Percentiles rank a stretch among this genome's conserved stretches.
phyloP scores from a whole-genome alignment of 495 filamentous ascomycete genomes.

The Saxophila tyrrhenica region DNA sequence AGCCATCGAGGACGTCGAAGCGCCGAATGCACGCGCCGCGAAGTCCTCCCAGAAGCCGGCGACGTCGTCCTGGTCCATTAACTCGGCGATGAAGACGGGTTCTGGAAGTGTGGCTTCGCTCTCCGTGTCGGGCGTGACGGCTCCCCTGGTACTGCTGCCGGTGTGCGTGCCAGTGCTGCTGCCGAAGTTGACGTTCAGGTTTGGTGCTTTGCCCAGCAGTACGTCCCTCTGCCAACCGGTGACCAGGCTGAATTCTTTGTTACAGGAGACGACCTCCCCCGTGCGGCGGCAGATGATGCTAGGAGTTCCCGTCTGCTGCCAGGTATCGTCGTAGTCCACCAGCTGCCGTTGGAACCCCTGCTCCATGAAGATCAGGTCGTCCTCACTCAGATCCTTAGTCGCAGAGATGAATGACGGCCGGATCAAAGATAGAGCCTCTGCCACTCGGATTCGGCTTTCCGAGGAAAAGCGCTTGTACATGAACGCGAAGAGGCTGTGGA shows the following conservation, averaged over 20 bases:
- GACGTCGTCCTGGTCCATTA: slow-evolving; percentile 87
- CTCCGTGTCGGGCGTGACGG: slow-evolving; percentile 34
- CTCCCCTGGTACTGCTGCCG: slow-evolving; percentile 27
- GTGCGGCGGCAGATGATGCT: slow-evolving; percentile 85
- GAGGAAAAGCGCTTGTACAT: slow-evolving; percentile 64
- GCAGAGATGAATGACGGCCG: slow-evolving; percentile 87
- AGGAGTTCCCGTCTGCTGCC: slow-evolving; percentile 75
- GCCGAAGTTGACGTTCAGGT: slow-evolving; percentile 76
- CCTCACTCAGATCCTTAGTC: slow-evolving; percentile 64
- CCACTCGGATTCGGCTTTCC: slow-evolving; percentile 63
- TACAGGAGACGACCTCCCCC: slow-evolving; percentile 82
- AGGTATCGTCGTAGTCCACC: slow-evolving; percentile 84
- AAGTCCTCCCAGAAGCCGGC: slow-evolving; percentile 96
- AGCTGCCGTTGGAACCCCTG: slow-evolving; percentile 89
- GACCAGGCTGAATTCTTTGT: slow-evolving; percentile 87
- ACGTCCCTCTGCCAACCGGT: slow-evolving; percentile 93
- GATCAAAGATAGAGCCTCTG: slow-evolving; percentile 75
- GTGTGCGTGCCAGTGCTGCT: slow-evolving; percentile 24
- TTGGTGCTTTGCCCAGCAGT: slow-evolving; percentile 73
- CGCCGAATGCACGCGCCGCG: slow-evolving; percentile 76
- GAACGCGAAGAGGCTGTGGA: slow-evolving; percentile 77
- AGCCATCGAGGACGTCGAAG: slow-evolving; percentile 71
- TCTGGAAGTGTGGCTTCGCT: slow-evolving; percentile 35
- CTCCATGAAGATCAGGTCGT: slow-evolving; percentile 95
- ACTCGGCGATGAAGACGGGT: slow-evolving; percentile 79